phyloP scores from a whole-genome alignment of 2,329 filamentous ascomycete genomes.

The Dothideomycetidae sp. region DNA sequence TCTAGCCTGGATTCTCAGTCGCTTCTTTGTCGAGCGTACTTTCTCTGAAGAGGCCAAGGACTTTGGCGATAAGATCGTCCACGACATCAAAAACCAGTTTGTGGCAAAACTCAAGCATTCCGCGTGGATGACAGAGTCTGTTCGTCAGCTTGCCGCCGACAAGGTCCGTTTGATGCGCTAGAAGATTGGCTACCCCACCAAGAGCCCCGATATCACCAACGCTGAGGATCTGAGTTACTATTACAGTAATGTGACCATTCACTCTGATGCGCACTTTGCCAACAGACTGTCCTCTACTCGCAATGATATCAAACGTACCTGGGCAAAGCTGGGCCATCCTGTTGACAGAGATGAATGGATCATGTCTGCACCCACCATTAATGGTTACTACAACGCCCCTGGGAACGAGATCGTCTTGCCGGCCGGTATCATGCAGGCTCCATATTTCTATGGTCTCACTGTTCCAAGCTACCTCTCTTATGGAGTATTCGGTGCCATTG shows the following conservation, averaged over 20 bases:
- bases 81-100: constrained; percentile 54
- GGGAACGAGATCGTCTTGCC: constrained; percentile 56
- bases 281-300: constrained; percentile 41
- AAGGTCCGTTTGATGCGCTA: constrained; percentile 54
- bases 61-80: constrained; percentile 55
- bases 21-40: constrained; percentile 55
- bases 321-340: constrained; percentile 46
- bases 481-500: constrained; percentile 53
- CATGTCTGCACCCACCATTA: constrained; percentile 40
- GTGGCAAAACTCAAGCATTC: constrained; percentile 44
- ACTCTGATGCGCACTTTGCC: constrained; percentile 39
- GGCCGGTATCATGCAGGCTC: constrained; percentile 55
- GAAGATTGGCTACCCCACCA: constrained; percentile 54
- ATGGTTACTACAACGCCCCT: constrained; percentile 50
- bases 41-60: constrained; percentile 53
- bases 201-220: constrained; percentile 34
- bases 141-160: constrained; percentile 44
- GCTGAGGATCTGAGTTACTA: constrained; percentile 41
- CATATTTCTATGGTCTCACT: constrained; percentile 44
- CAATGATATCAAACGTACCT: constrained; percentile 36
- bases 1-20: constrained; percentile 47
- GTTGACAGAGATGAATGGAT: constrained; percentile 46
- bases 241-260: constrained; percentile 41
- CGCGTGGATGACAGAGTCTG: constrained; percentile 50
- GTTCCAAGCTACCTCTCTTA: constrained; percentile 53